Evolutionary conservation across 768 basidiomycete species (phyloP), one percentile per base, ranked within the genome.

Genomic region (Naganishia randhawae): DNA sequence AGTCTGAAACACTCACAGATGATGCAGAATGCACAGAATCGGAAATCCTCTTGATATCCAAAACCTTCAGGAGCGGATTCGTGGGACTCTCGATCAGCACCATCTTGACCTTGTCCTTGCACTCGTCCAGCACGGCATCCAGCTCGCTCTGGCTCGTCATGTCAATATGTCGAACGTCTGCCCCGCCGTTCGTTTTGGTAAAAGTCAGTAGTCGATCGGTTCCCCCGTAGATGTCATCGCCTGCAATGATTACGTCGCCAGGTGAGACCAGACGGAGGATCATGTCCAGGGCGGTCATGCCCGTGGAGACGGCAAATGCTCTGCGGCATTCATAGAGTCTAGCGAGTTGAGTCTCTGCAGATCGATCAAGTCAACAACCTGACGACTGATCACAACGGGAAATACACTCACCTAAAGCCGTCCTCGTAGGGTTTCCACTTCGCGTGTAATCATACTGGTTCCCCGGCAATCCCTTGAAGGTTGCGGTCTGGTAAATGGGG

Each of bases 401-500:
- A 25, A 14, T 22, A 63, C n/a, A 79, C 85, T 68, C 71, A 96
- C 95, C 91, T 68, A 99, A 86, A 80, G 96, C 92, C 61, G 87
- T 92, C 78, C 96, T 84, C 9, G 96, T 99, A 2, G 96, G 96
- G 80, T 99, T 99, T 33, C 96, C 96, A 75, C 91, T 92, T 69
- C 96, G 84, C 14, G 90, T 85, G 81, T 98, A 99, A 81, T 98
- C 95, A 77, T 93, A 99, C 74, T 88, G 85, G 35, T 73, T 66
- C 62, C 89, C 90, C 19, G 84, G 85, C 50, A 95, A 82, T 52
- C 95, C 96, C 82, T 98, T 98, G 86, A 99, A 98, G 0, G 96
- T 99, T 9, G 96, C 87, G 0, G 92, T 89, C 82, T 98, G 96
- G 81, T 98, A 99, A 81, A 99, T 98, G 25, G 96, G 96, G 1